Evolutionary conservation across 1,139 yeast genomes (phyloP), one percentile per base, ranked within the genome.

Genomic region (Blastobotrys raffinosifermentans): DNA sequence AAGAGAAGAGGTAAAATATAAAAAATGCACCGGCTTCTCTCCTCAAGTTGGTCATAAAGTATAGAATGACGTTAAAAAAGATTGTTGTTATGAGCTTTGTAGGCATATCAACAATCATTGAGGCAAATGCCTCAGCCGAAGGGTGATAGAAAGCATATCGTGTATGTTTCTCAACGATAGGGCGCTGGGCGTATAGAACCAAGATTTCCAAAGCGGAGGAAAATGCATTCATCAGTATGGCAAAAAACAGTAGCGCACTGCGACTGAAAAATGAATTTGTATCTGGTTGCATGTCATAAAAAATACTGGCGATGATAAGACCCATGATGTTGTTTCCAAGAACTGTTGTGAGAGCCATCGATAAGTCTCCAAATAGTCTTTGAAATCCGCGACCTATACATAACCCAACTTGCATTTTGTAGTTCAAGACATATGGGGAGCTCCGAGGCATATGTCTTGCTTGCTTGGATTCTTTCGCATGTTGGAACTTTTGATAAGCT

Each of bases 161-260:
- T 55, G 79, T 79, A 51, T 84, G 94, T 55, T 85, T 85, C 58
- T 81, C 89, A 19, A 82, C 82, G 46, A 84, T 74, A 2, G 83
- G 78, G 53, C 94, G 75, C 10, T 85, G 79, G 53, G 80, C 87
- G 48, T 69, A 75, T 38, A 81, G 61, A 6, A 83, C 63, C 63
- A 80, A 72, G 47, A 84, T 77, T 60, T 84, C 94, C 56, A 83
- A 67, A 49, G 82, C 64, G 13, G 87, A 80, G 15, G 83, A 68
- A 60, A 84, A 79, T 13, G 89, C 85, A 57, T 83, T 82, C 62
- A 80, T 82, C 53, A 84, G 67, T 35, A 81, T 73, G 33, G 93
- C 83, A 57, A 81, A 81, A 64, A 83, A 85, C 66, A 85, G 61
- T 17, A 82, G 71, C 17, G 89, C 80, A 47, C 82, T 77, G 51